Base-by-base conservation (phyloP, 768 basidiomycete genomes). In the Phanerochaete sordida region DNA sequence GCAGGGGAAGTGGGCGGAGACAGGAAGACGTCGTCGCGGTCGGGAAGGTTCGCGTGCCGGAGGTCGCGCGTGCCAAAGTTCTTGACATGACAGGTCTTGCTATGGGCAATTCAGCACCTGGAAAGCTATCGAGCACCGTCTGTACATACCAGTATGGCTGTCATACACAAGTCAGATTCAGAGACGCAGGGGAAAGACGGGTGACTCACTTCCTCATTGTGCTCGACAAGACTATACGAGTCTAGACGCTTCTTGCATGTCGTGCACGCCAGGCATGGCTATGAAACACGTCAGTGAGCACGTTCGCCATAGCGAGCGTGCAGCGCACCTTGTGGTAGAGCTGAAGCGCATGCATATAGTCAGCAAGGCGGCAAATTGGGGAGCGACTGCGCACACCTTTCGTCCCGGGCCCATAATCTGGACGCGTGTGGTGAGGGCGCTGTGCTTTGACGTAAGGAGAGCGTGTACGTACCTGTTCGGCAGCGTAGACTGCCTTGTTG, bases 371-470 rank as follows among this genome's bases (percentile, higher is more conserved):
- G 11, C 24, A 19, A 56, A n/a, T 35, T 57, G 54, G 50, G 57
- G 46, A 57, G 52, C 56, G 39, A 56, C 51, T 43, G 23, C 62
- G 64, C 82, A 67, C 69, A 92, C 93, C 84, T 89, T 93, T 70
- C 93, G 83, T 24, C 90, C 93, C 56, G 93, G 93, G 21, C 93
- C 93, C 79, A 95, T 85, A 30, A 83, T 84, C 90, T 92, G 65
- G 37, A 54, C 55, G 62, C 61, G 66, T 16, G 39, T 49, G 66
- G 35, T n/a, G 5, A 49, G 6, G 13, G 5, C 48, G 19, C 48
- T 12, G 27, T 9, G 26, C 12, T 12, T 49, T 7, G 28, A 15
- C 24, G 24, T 19, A 49, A 26, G 2, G 11, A 1, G 11, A 15
- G 48, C 12, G 26, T 27, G 48, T 19, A 26, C 79, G 63, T 61